Evolutionary conservation across 73 alveolate genomes (phyloP).

Genomic region (Tetrahymena borealis): DNA sequence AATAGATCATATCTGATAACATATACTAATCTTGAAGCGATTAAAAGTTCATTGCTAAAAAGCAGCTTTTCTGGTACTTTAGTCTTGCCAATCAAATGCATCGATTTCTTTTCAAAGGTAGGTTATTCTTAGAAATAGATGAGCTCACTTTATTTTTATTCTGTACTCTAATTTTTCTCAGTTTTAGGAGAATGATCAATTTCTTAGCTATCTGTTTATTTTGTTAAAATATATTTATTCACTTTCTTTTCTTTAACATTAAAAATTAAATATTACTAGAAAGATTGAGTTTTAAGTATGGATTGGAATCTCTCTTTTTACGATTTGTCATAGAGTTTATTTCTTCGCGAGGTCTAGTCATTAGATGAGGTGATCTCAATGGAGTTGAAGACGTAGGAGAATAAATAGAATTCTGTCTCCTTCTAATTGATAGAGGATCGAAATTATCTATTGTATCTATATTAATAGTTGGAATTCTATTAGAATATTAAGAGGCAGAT

Average conservation of each 20-base stretch:
- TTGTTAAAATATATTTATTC: not conserved
- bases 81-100: not conserved
- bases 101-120: not conserved
- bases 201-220: not conserved
- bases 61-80: not conserved
- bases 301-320: not conserved
- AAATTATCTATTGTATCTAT: not conserved
- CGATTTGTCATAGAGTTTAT: not conserved
- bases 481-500: not conserved
- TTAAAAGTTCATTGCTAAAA: not conserved
- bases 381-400: not conserved
- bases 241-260: not conserved
- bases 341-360: not conserved
- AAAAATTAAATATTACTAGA: not conserved
- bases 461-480: not conserved
- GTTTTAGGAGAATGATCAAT: not conserved
- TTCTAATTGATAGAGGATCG: not conserved
- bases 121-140: not conserved
- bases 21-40: not conserved
- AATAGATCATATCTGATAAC: not conserved
- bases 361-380: not conserved
- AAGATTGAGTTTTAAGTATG: not conserved
- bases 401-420: not conserved
- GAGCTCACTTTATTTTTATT: not conserved
- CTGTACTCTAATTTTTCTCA: not conserved